phyloP scores from a whole-genome alignment of 371 early-diverging fungal genomes.

The Paraphysoderma sedebokerense region DNA sequence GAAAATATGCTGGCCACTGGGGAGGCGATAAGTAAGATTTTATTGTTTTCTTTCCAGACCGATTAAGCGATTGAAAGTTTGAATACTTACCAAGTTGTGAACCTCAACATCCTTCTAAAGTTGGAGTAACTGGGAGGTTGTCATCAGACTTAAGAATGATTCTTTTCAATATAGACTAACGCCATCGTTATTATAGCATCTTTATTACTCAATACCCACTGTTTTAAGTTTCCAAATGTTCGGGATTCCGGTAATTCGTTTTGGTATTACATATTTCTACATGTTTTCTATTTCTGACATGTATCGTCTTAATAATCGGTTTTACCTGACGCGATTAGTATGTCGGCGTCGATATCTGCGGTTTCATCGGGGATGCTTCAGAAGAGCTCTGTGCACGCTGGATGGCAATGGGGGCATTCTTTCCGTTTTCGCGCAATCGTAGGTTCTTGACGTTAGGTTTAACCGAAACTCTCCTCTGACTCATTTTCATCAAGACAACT shows the following conservation, averaged over 20 bases:
- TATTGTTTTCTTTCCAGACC: too few relatives aligned
- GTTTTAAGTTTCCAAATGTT: slow-evolving; percentile 42
- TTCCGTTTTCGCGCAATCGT: slow-evolving; percentile 60
- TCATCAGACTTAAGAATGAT: neutral
- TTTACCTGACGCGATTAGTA: too few relatives aligned
- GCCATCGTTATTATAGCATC: slow-evolving; percentile 22
- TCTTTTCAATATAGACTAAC: slow-evolving; percentile 9
- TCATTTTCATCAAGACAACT: too few relatives aligned
- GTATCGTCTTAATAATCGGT: too few relatives aligned
- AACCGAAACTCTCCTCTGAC: too few relatives aligned
- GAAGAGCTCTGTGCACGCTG: slow-evolving; percentile 45
- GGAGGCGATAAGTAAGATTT: slow-evolving; percentile 18
- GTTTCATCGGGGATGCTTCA: slow-evolving; percentile 37
- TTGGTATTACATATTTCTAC: too few relatives aligned
- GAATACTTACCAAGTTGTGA: too few relatives aligned
- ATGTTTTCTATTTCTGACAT: too few relatives aligned
- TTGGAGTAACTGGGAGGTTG: neutral
- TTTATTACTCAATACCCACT: slow-evolving; percentile 34
- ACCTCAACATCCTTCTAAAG: too few relatives aligned
- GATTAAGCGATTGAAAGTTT: too few relatives aligned
- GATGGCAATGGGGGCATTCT: slow-evolving; percentile 53
- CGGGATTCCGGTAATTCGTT: slow-evolving; percentile 44
- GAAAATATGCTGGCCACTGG: slow-evolving; percentile 44
- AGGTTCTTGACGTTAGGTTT: too few relatives aligned
- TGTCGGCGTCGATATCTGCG: slow-evolving; percentile 53